phyloP scores from a whole-genome alignment of 352 stramenopile genomes.

The Pythium plurisporium region DNA sequence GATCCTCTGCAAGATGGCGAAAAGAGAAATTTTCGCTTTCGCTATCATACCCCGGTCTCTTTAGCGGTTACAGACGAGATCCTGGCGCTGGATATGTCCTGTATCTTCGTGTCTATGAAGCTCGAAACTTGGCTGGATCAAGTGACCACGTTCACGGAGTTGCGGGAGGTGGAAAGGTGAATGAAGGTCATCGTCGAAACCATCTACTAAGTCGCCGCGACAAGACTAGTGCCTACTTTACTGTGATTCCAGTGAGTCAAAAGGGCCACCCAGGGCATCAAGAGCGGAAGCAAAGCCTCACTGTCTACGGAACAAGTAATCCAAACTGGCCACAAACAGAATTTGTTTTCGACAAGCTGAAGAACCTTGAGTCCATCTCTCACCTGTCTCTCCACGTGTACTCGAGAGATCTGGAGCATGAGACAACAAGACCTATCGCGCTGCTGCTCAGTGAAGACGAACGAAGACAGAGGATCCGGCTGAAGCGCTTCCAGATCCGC shows the following conservation, averaged over 20 bases:
- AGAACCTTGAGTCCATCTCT: constrained; percentile 45
- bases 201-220: constrained; percentile 10
- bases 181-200: constrained; percentile 7
- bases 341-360: constrained; percentile 58
- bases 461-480: constrained; percentile 21
- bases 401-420: constrained; percentile 39
- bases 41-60: constrained; percentile 65
- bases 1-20: constrained; percentile 35
- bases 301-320: constrained; percentile 56
- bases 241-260: constrained; percentile 48
- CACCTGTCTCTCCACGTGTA: constrained; percentile 71
- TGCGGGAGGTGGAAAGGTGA: not conserved
- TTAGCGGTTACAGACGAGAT: constrained; percentile 34
- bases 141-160: not conserved
- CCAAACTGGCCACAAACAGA: constrained; percentile 59
- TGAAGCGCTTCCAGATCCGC: constrained; percentile 46
- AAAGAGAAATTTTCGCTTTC: constrained; percentile 61
- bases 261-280: constrained; percentile 35
- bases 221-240: constrained; percentile 60
- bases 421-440: constrained; percentile 28
- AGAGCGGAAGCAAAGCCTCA: constrained; percentile 56
- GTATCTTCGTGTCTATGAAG: constrained; percentile 40
- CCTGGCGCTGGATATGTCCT: constrained; percentile 34
- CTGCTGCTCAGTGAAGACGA: constrained; percentile 36
- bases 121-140: constrained; percentile 33